Evolutionary conservation across 768 basidiomycete genomes (phyloP), one percentile per base, ranked within the genome.

Genomic region (Thelephora aurantiotincta): DNA sequence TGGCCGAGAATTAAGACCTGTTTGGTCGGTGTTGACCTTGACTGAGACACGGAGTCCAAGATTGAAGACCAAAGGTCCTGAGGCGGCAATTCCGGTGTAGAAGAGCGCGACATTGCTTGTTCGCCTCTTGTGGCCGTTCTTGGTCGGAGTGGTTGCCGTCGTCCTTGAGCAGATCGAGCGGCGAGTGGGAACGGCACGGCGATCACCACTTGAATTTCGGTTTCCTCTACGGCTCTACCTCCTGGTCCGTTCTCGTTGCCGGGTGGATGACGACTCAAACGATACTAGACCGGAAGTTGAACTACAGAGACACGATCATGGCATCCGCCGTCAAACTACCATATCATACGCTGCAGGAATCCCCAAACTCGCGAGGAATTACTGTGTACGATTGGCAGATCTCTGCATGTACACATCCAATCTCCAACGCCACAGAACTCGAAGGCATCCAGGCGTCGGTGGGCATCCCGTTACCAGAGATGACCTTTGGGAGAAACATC

Each of bases 21-120:
- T 65, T 93, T 96, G 16, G 86, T 81, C 13, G 85, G 85, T 57
- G 80, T 84, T 11, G 82, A 77, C 46, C 87, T 76, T 34, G 83
- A 77, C 23, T 80, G 78, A 1, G 89, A 86, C 20, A 94, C 82
- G 11, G 82, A 80, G 64, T 92, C 81, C 4, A 98, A 73, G 54
- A 98, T 97, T 11, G 87, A 86, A 2, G 81, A 84, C 94, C 94
- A 98, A 35, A 97, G 67, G 55, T 93, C 86, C 54, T 80, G 75
- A 0, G 82, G 83, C 4, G 81, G 82, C 13, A 77, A 74, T 42
- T 78, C 79, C 50, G 84, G 84, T 19, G 82, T 73, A n/a, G 80
- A 72, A 18, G 80, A 68, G 38, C 82, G 76, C 50, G 70, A 72
- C 16, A 60, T 30, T 9, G 26, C 26, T 30, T 30, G 5, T 30